These are phyloP conservation scores for Echria macrotheca DNA, from an alignment of 495 filamentous ascomycete species.

Conservation along the genomic window DNA sequence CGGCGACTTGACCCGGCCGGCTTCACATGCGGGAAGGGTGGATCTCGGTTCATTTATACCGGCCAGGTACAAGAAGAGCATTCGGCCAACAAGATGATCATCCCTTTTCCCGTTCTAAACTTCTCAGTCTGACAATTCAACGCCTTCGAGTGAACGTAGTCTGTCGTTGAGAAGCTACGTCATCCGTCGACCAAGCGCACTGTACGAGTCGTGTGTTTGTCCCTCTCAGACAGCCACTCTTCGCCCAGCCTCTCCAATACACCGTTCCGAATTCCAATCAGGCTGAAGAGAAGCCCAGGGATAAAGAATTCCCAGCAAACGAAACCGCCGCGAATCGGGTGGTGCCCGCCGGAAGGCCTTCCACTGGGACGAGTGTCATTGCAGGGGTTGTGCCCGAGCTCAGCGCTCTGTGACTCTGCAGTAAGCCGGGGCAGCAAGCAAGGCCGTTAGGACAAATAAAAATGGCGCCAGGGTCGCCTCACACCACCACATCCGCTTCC, in stretches of 20 bases:
- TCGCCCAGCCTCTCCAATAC: not conserved
- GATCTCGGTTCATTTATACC: not conserved
- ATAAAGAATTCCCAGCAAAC: conserved; percentile 6
- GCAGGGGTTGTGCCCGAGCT: no score
- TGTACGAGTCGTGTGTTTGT: not conserved
- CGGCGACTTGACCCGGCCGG: conserved; percentile 1
- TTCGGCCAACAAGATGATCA: no score
- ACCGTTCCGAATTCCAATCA: conserved; percentile 1
- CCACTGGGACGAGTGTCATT: conserved; percentile 3
- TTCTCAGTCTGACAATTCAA: no score
- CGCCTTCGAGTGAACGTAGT: no score
- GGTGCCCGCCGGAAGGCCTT: conserved; percentile 5
- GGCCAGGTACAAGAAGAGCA: conserved; percentile 8
- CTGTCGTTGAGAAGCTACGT: no score
- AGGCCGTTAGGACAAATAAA: no score
- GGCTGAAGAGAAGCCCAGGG: conserved; percentile 13
- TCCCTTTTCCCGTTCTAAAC: no score
- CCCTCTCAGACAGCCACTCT: not conserved
- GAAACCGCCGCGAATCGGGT: conserved; percentile 8
- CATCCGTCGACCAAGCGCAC: not conserved
- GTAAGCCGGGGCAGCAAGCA: no score
- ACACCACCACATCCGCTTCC: conserved; percentile 17
- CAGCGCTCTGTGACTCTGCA: no score
- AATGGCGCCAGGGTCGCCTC: conserved; percentile 25
- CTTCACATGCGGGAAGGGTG: conserved; percentile 4